phyloP scores from a whole-genome alignment of 768 basidiomycete species.

The Rhizopogon rudus region DNA sequence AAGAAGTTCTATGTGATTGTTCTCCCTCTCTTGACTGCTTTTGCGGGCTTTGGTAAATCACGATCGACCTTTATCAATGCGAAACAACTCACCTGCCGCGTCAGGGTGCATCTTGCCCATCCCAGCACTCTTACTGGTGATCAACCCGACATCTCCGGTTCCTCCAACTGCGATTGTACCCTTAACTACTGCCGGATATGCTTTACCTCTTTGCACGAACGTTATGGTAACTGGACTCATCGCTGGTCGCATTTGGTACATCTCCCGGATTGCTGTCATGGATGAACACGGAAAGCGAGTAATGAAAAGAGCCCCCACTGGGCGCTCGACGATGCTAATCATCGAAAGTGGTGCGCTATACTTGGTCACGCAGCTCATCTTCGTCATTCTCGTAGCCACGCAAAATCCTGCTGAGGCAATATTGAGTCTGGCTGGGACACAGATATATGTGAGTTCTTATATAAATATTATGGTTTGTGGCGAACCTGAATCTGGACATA shows the following conservation, averaged over 20 bases:
- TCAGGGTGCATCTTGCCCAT: background rate
- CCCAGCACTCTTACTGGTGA: background rate
- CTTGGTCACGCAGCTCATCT: constrained; percentile 24
- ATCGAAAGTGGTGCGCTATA: constrained; percentile 28
- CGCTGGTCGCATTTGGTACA: constrained; percentile 26
- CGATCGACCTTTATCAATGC: background rate
- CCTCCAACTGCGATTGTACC: constrained; percentile 23
- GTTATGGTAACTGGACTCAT: constrained; percentile 30
- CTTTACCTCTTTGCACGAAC: constrained; percentile 31
- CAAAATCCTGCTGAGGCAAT: constrained; percentile 24
- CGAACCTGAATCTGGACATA: background rate
- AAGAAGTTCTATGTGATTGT: constrained; percentile 21
- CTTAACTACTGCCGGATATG: constrained; percentile 22
- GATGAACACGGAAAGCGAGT: background rate
- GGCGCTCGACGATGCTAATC: constrained; percentile 18
- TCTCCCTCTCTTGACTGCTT: constrained; percentile 22
- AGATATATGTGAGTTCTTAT: constrained; percentile 23
- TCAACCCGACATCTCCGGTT: background rate
- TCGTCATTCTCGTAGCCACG: constrained; percentile 25
- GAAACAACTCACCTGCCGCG: background rate
- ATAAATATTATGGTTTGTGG: background rate
- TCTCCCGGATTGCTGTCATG: constrained; percentile 3
- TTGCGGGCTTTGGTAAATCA: constrained; percentile 22
- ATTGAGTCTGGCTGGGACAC: constrained; percentile 18
- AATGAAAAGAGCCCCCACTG: constrained; percentile 1